These are phyloP conservation scores for Ascochyta lentis DNA, from an alignment of 2,329 filamentous ascomycete genomes.

Conservation along the genomic window DNA sequence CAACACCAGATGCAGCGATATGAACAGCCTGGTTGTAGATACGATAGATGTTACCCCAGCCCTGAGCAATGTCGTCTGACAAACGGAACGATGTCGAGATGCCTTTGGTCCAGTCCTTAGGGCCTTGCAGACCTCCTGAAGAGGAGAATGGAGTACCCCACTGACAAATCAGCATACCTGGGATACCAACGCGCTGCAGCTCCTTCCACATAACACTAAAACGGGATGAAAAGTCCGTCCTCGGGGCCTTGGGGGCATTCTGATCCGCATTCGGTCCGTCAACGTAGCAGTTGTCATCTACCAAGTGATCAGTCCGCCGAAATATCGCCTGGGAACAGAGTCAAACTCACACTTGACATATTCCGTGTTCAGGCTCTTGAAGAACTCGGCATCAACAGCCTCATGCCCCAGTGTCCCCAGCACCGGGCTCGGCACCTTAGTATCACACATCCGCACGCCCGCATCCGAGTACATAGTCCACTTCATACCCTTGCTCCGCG, in stretches of 20 bases:
- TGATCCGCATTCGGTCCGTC: conserved; percentile 22
- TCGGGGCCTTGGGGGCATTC: conserved; percentile 25
- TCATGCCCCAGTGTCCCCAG: conserved; percentile 24
- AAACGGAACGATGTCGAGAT: conserved; percentile 30
- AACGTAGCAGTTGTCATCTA: conserved; percentile 30
- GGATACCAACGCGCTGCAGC: conserved; percentile 24
- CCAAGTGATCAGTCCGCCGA: not conserved
- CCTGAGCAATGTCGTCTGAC: conserved; percentile 24
- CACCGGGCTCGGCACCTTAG: conserved; percentile 24
- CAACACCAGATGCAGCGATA: conserved; percentile 23
- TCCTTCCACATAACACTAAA: conserved; percentile 29
- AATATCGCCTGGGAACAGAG: not conserved
- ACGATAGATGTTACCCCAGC: conserved; percentile 25
- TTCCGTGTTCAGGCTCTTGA: conserved; percentile 30
- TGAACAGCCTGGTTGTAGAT: conserved; percentile 31
- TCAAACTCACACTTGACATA: conserved; percentile 25
- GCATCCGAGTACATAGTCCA: conserved; percentile 34
- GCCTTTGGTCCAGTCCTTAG: conserved; percentile 24
- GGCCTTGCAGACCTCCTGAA: conserved; percentile 23
- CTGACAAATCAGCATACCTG: conserved; percentile 28
- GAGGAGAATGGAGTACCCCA: conserved; percentile 25
- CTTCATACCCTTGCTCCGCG: conserved; percentile 32
- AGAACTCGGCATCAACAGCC: conserved; percentile 26
- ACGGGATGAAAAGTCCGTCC: conserved; percentile 25
- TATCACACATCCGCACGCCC: conserved; percentile 28